Evolutionary conservation across 257 asterid genomes (phyloP), one percentile per base, ranked within the genome.

Genomic region (Lantana camara): DNA sequence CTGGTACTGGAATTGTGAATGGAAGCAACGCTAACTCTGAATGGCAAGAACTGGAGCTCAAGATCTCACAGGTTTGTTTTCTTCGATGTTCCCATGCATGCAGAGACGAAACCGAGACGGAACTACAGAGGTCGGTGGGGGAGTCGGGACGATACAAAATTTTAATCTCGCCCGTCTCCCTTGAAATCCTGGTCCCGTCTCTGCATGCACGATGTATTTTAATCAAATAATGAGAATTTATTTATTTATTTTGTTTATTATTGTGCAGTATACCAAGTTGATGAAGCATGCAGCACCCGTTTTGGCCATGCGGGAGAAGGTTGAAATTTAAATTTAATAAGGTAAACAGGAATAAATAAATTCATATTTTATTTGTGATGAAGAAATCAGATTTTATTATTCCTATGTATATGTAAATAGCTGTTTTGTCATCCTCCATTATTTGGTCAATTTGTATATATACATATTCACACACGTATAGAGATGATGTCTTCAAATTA

Each of bases 21-120:
- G 99, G 97, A 70, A 94, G 99, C 73, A 74, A 81, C 70, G 75
- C 97, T 23, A 54, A 90, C 38, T 75, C 75, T 52, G 99, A 94
- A 75, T 94, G 97, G 99, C 89, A 94, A 74, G 99, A 94, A 61
- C 80, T 94, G 46, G 95, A 94, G 76, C 88, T 94, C 57, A 94
- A 94, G 94, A 92, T 86, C 13, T 94, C 97, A 46, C 99, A 94
- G 96, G 99, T 90, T 74, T 72, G 81, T 47, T 41, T 70, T 63
- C 7, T 35, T 9, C 11, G 7, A 5, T 35, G 9, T 35, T 35
- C 7, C 40, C 40, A 35, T 27, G 2, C 40, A 35, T n/a, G n/a
- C n/a, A n/a, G n/a, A n/a, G n/a, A n/a, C n/a, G n/a, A n/a, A n/a
- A n/a, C n/a, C n/a, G n/a, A n/a, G n/a, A n/a, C n/a, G n/a, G n/a